A percentile compares a stretch with the other conserved stretches of the same genome.
phyloP scores from a whole-genome alignment of 257 asterid genomes.

The Solanum pennellii region DNA sequence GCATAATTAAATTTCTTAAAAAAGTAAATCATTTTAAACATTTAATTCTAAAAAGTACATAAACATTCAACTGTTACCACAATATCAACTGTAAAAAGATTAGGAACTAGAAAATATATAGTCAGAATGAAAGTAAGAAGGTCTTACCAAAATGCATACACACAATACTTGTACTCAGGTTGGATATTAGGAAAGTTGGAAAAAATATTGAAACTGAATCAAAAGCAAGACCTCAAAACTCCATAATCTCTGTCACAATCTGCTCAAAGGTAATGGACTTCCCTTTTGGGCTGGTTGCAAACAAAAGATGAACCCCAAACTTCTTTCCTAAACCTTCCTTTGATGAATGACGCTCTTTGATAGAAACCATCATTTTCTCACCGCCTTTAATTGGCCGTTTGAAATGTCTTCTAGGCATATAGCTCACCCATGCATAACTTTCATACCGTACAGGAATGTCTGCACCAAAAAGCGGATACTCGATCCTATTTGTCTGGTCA shows the following conservation, averaged over 20 bases:
- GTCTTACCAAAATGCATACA: background rate
- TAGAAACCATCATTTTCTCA: background rate
- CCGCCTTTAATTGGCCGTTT: background rate
- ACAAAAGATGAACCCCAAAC: background rate
- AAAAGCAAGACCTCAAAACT: background rate
- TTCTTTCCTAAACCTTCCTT: background rate
- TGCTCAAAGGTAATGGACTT: background rate
- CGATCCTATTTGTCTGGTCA: background rate
- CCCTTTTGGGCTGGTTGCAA: background rate
- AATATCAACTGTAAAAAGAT: no score
- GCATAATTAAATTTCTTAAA: background rate
- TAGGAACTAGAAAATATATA: no score
- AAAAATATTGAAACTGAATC: background rate
- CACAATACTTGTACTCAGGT: background rate
- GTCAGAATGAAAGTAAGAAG: background rate
- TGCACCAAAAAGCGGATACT: background rate
- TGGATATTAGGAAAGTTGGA: background rate
- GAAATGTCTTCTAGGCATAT: background rate
- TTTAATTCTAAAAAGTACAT: no score
- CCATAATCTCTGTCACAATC: background rate
- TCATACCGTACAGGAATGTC: background rate
- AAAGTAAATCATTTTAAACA: no score
- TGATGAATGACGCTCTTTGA: background rate
- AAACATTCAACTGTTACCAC: no score
- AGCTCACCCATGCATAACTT: background rate